Evolutionary conservation across 495 filamentous ascomycete species (phyloP), one percentile per base, ranked within the genome.

Genomic region (Parachaetomium inaequale): DNA sequence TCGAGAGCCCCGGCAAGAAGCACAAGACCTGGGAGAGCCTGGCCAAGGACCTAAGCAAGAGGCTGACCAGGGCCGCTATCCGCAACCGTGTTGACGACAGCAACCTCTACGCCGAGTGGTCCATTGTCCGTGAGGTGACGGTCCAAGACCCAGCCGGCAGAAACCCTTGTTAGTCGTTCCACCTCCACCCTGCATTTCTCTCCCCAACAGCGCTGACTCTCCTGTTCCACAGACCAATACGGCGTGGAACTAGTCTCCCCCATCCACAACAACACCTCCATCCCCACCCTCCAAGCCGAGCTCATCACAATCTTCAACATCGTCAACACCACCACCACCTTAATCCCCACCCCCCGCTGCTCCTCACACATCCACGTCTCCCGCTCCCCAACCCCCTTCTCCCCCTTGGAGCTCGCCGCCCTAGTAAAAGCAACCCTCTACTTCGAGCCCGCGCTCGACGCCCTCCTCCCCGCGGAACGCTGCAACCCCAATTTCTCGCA

Each of bases 181-280:
- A n/a, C 7, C 49, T 14, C 25, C 14, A 8, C 15, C 21, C 7
- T 23, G 10, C 15, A 38, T 29, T 46, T 8, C 5, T 12, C 11
- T 38, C 28, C 7, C 5, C 32, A 55, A 25, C 34, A 42, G 4
- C n/a, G 55, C 36, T 46, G 19, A 64, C 58, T 19, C 43, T 32
- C 5, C 31, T n/a, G 2, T 50, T 47, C 36, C 34, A 47, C 42
- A 73, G 70, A 40, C 15, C 21, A 28, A 17, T 29, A 43, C 46
- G 69, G 68, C 58, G 32, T 73, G 28, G 69, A 73, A 47, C 69
- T 73, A 32, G 69, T 73, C 51, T 71, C 69, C 29, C 71, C 71
- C 10, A 34, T 71, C 43, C 68, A 70, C 61, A 50, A 59, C 43
- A 21, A 59, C 43, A 21, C 58, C 40, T 61, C 63, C 63, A 63